Conservation (phyloP, 306 rosid genomes). For the Citrullus colocynthis region DNA sequence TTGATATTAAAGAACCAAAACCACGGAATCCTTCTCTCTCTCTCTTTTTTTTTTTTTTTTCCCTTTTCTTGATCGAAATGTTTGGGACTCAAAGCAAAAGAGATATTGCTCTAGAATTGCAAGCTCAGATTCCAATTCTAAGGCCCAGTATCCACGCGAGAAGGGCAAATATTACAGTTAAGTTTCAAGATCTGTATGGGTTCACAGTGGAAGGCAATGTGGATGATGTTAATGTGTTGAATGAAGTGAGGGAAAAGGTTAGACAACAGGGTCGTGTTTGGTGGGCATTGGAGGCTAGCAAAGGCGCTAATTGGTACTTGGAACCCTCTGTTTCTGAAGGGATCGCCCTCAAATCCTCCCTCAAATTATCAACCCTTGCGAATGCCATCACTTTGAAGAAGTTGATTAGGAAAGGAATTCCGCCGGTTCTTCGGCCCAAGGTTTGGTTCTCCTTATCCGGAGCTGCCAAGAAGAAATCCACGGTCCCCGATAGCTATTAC, state of each 20-base stretch:
- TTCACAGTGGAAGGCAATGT: constrained; percentile 98
- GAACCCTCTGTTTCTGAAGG: constrained; percentile 64
- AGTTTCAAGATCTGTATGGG: constrained; percentile 94
- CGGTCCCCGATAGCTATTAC: constrained; percentile 93
- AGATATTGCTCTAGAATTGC: constrained; percentile 81
- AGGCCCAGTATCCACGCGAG: constrained; percentile 94
- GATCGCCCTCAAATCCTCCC: constrained; percentile 62
- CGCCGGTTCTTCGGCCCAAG: constrained; percentile 89
- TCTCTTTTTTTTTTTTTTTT: not conserved
- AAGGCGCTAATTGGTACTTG: constrained; percentile 93
- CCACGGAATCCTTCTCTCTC: not conserved
- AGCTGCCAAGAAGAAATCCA: constrained; percentile 96
- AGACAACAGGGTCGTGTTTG: constrained; percentile 87
- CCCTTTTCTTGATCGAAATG: constrained; percentile 22
- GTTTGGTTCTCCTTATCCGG: constrained; percentile 94
- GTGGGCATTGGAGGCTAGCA: constrained; percentile 98
- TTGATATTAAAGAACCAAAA: not conserved
- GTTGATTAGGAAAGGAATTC: constrained; percentile 87
- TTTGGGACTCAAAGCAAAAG: constrained; percentile 65
- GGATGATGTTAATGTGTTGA: constrained; percentile 92
- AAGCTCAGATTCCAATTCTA: constrained; percentile 59
- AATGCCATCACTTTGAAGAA: constrained; percentile 85
- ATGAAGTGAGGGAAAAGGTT: constrained; percentile 95
- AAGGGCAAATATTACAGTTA: constrained; percentile 84
- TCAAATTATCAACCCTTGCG: constrained; percentile 62